Evolutionary conservation across 1,284 basidiomycete species (phyloP).

Genomic region (Golubevia pallescens): DNA sequence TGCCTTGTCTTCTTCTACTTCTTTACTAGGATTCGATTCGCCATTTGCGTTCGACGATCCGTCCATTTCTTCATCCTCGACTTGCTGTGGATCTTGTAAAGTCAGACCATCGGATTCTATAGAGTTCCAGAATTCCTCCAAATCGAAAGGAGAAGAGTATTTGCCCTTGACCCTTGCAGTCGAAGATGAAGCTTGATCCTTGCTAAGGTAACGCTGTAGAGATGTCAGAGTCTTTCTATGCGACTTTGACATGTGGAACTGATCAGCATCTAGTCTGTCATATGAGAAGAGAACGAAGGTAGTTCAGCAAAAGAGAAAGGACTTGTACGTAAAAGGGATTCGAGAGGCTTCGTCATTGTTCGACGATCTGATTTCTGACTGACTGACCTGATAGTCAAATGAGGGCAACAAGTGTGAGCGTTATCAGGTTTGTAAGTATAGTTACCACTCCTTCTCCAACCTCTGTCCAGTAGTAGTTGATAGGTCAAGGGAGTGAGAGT

Average conservation of each 20-base stretch:
- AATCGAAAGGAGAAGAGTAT: constrained; percentile 10
- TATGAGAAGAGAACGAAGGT: too few relatives aligned
- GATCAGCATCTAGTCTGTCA: constrained; percentile 12
- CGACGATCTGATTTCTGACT: background rate
- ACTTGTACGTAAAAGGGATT: background rate
- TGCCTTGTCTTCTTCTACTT: background rate
- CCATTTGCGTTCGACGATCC: background rate
- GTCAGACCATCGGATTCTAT: constrained; percentile 6
- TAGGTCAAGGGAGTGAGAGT: constrained; percentile 13
- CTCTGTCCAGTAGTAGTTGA: constrained; percentile 44
- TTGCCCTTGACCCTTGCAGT: constrained; percentile 10
- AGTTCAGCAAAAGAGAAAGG: too few relatives aligned
- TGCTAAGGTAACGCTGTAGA: background rate
- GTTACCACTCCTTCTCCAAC: constrained; percentile 50
- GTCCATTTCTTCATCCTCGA: background rate
- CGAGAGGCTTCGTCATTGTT: background rate
- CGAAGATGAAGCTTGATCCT: background rate
- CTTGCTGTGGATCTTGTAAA: background rate
- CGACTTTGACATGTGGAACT: constrained; percentile 21
- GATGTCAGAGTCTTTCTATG: constrained; percentile 27
- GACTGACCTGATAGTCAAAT: constrained; percentile 37
- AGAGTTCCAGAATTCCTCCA: constrained; percentile 7
- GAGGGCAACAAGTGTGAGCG: constrained; percentile 48
- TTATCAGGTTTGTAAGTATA: constrained; percentile 58
- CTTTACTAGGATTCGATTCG: background rate